Evolutionary conservation across 768 basidiomycete genomes (phyloP), one percentile per base, ranked within the genome.

Genomic region (Lactarius sp.): DNA sequence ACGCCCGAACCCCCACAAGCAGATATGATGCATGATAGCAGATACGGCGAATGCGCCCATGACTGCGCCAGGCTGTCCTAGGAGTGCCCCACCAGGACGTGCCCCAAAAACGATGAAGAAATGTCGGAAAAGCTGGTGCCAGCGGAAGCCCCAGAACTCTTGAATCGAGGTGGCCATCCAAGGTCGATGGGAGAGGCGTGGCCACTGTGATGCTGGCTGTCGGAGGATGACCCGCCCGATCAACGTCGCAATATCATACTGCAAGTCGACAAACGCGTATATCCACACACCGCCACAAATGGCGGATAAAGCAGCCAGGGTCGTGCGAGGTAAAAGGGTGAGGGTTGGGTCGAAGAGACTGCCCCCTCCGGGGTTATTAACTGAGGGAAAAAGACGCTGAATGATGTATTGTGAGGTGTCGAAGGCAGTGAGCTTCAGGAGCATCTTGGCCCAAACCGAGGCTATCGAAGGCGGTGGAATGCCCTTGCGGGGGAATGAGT

Each of bases 1-100:
- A 4, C 75, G 75, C 1, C 79, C 81, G 81, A 87, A 80, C 6
- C 83, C 83, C 77, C 80, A 86, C 58, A 83, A 62, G 13, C 82
- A 84, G 14, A 81, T 41, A 65, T 83, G 78, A 61, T 91, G 88
- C 4, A 88, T 69, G 7, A 83, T 20, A 4, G 79, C 85, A 0
- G 88, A 90, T 7, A 81, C 63, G 3, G 80, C 53, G 70, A 89
- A 90, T 4, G n/a, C n/a, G n/a, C n/a, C n/a, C n/a, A n/a, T n/a
- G n/a, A n/a, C n/a, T n/a, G n/a, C n/a, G n/a, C n/a, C n/a, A n/a
- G n/a, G n/a, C n/a, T n/a, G n/a, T n/a, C n/a, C n/a, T n/a, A n/a
- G n/a, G 80, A 82, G 64, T 57, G 68, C 69, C 31, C 70, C 70
- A 33, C 82, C 56, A 0, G 74, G 75, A 13, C 59, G 58, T 0